Evolutionary conservation across 768 basidiomycete genomes (phyloP), one percentile per base, ranked within the genome.

Genomic region (Mrakia hoshinonis): DNA sequence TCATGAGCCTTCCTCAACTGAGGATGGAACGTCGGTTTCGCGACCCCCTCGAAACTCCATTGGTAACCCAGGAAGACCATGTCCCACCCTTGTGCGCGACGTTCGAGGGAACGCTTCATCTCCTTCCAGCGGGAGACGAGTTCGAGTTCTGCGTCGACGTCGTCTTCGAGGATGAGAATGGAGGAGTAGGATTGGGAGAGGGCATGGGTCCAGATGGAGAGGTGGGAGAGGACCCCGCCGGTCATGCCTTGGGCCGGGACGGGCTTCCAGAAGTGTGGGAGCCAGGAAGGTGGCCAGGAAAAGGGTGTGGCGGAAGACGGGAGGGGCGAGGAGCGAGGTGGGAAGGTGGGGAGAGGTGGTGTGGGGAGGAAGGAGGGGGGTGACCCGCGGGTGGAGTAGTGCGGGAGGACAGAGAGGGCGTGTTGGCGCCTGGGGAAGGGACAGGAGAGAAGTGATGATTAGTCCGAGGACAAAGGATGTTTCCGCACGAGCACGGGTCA

Each of bases 61-160:
- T 60, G 58, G 26, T 36, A 69, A 26, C 68, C 68, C 2, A 69
- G 68, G n/a, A 46, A 69, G 29, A 69, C 43, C 46, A 69, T 69
- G 48, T 69, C 68, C 68, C 68, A 69, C 20, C 68, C 68, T 22
- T 61, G 15, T 1, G 24, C 29, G 6, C 55, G 60, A 15, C n/a
- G 46, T 15, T 22, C 58, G 26, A 69, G 47, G 20, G 24, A 39
- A 11, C 58, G 68, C 20, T 26, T 38, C 68, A 69, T 61, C 43
- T 69, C 68, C 26, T 47, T 20, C 58, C 55, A 69, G 10, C 43
- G 52, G 22, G 24, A 38, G 36, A 60, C 43, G 3, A 69, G 48
- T 1, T 11, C 31, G 22, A 69, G 61, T 10, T 69, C 68, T 12
- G 58, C 58, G 60, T 69, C 68, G 24, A 69, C 46, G 60, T 69